Base-by-base conservation (phyloP, 2,329 filamentous ascomycete genomes). In the Anisogramma anomala region DNA sequence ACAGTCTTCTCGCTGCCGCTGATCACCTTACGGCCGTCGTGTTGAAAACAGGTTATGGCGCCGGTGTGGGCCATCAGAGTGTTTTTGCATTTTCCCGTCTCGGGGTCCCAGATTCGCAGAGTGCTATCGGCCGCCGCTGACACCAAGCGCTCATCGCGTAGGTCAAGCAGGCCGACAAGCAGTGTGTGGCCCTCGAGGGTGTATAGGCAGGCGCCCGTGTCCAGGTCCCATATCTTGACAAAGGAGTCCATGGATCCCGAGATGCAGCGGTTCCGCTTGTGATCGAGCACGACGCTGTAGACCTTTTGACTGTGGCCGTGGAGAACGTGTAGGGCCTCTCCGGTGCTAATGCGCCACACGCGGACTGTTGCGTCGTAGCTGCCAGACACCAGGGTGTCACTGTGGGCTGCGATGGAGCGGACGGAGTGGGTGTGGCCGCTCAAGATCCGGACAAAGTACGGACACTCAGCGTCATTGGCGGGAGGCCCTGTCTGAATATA, bases 191-290 rank as follows among this genome's bases (percentile, higher is more conserved):
- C 91, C 60, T 96, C 89, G 0, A 98, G 74, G 1, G 86, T 95
- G 61, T 89, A 83, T 9, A 96, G 67, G 51, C 87, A 84, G 0
- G 80, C 68, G 1, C 91, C 91, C 2, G 84, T 91, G 22, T 86
- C 79, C 11, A 98, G 71, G 46, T 89, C 91, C 91, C 91, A 98
- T 10, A 98, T 89, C 63, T 95, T 96, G 57, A 98, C 91, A 49
- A 88, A 73, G 48, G 91, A 94, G 59, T 98, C 91, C 91, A 98
- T 98, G 6, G 88, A 94, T 10, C 91, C 91, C 48, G 88, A 95
- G 49, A 98, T 96, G 62, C 91, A 98, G 30, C 89, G 82, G 55
- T 93, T 94, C 45, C 91, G 83, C 53, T 82, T 79, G 51, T 87
- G 82, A 55, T 98, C 91, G 17, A 96, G 68, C 7, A 98, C 91